Conservation (phyloP, 805 yeast species). For the Komagataella kurtzmanii region DNA sequence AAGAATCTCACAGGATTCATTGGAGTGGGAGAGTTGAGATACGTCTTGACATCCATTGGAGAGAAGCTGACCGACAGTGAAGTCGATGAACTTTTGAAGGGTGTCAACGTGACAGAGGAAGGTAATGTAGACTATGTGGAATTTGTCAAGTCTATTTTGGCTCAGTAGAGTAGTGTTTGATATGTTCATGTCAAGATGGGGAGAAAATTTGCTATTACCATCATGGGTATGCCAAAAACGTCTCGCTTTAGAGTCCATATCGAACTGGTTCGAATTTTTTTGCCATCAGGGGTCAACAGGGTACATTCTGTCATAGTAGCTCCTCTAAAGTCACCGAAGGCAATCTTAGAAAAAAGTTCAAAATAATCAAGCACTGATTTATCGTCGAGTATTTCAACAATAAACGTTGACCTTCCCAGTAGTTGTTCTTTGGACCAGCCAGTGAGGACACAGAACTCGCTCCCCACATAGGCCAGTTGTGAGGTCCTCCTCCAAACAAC, state of each 20-base stretch:
- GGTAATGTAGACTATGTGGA: conserved; percentile 93
- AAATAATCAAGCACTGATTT: conserved; percentile 79
- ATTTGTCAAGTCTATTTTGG: conserved; percentile 85
- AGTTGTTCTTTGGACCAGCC: conserved; percentile 78
- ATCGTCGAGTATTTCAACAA: conserved; percentile 80
- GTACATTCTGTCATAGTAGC: conserved; percentile 84
- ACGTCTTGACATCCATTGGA: conserved; percentile 90
- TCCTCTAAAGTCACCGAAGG: conserved; percentile 85
- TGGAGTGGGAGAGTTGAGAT: conserved; percentile 93
- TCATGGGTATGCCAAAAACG: conserved; percentile 94
- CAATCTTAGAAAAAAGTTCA: conserved; percentile 68
- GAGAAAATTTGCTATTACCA: conserved; percentile 87
- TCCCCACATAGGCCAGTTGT: conserved; percentile 90
- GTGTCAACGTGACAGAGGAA: conserved; percentile 85
- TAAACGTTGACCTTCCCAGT: conserved; percentile 53
- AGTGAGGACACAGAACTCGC: conserved; percentile 79
- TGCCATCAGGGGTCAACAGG: conserved; percentile 43
- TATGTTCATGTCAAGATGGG: conserved; percentile 40
- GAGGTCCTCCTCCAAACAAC: conserved; percentile 94
- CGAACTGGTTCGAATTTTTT: conserved; percentile 59
- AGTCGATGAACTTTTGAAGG: conserved; percentile 92
- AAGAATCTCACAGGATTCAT: conserved; percentile 92
- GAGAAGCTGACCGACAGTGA: conserved; percentile 85
- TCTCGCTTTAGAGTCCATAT: conserved; percentile 92
- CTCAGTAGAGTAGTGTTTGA: conserved; percentile 38